Evolutionary conservation across 495 filamentous ascomycete genomes (phyloP).

Genomic region (Durotheca rogersii): DNA sequence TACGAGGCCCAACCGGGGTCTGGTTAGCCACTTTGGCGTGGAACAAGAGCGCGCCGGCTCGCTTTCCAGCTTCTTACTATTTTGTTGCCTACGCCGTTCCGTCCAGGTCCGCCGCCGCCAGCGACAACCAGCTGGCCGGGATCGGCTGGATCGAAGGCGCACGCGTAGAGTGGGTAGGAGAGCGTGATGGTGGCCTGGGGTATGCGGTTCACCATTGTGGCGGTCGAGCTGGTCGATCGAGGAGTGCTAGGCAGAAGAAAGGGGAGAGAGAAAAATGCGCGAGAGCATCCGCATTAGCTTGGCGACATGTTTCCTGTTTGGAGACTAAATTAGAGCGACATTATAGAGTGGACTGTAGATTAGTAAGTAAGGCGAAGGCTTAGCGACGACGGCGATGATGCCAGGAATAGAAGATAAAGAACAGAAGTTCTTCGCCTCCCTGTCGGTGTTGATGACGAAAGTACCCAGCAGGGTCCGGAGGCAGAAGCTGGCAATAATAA

Average conservation of each 20-base stretch:
- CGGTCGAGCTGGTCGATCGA: constrained; percentile 8
- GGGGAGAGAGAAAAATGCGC: too few species aligned
- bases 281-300: constrained; percentile 11
- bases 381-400: too few species aligned
- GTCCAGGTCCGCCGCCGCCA: constrained; percentile 83
- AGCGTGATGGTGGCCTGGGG: constrained; percentile 62
- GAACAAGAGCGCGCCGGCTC: constrained; percentile 1
- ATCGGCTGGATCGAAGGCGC: constrained; percentile 84
- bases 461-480: neutral
- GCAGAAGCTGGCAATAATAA: too few species aligned
- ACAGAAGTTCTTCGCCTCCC: neutral
- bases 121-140: constrained; percentile 75
- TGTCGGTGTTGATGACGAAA: constrained; percentile 21
- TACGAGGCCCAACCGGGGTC: constrained; percentile 30
- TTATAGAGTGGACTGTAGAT: too few species aligned
- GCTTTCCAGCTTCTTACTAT: constrained; percentile 55
- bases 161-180: constrained; percentile 84
- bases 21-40: constrained; percentile 24
- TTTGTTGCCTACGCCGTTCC: constrained; percentile 86
- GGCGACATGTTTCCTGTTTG: neutral
- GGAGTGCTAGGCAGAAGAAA: too few species aligned
- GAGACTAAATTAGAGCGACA: constrained; percentile 17
- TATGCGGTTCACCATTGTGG: constrained; percentile 35
- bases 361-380: too few species aligned
- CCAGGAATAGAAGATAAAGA: too few species aligned